Evolutionary conservation across 2,329 filamentous ascomycete species (phyloP), one percentile per base, ranked within the genome.

Genomic region (Scedosporium boydii): DNA sequence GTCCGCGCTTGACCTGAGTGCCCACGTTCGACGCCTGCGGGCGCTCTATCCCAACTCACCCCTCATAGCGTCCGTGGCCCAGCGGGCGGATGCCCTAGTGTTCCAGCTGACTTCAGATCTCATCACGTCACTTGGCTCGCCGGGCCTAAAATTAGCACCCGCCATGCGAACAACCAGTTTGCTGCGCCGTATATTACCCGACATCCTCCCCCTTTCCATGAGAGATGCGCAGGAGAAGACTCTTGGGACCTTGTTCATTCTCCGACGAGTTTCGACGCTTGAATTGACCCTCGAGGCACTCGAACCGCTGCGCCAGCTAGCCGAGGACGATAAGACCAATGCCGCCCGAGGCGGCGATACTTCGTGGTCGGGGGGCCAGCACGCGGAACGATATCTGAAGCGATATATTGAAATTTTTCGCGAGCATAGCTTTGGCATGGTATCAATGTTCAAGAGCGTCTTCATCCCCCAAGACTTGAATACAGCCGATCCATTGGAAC

Each of bases 391-490:
- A 60, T 99, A 92, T 69, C 78, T 99, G 53, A 99, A 98, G 74
- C 85, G 93, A 58, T 99, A 96, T 74, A 90, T 99, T 69, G 95
- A 99, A 72, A 92, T 99, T 29, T 98, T 98, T 73, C 89, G 95
- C 60, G 95, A 99, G 75, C 95, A 99, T 74, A 96, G 91, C 71
- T 99, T 99, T 73, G 90, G 88, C 53, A 96, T 98, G 64, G 86
- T 98, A 29, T 96, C 91, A 63, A 91, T 98, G 82, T 97, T 96
- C 74, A 90, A 88, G 69, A 95, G 89, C 69, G 41, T 61, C 14
- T 61, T 91, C 98, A 62, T 96, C 96, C 69, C 87, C 89, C 51
- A 65, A 56, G n/a, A 63, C 42, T 16, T 48, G 4, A 46, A 48
- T 3, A 29, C 58, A 9, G 56, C 23, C 63, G 41, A 66, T 67